Evolutionary conservation across 768 basidiomycete genomes (phyloP).

Genomic region (Russula sp.): DNA sequence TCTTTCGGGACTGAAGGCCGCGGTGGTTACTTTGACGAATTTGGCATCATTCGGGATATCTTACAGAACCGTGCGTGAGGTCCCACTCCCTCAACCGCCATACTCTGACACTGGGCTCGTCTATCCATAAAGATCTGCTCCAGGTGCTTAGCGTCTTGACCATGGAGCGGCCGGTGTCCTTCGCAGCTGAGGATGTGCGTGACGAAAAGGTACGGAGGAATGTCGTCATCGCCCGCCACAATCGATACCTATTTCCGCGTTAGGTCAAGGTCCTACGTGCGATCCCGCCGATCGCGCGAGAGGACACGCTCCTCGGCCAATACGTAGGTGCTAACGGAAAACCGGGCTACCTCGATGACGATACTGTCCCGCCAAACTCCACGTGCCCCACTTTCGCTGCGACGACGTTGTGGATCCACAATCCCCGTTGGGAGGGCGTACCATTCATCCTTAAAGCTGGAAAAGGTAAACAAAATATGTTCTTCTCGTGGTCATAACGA

Average conservation of each 20-base stretch:
- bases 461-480: constrained; percentile 51
- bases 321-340: constrained; percentile 85
- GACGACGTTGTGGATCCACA: constrained; percentile 84
- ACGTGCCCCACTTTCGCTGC: constrained; percentile 94
- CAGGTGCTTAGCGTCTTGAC: constrained; percentile 93
- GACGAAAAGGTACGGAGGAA: constrained; percentile 78
- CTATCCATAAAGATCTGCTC: constrained; percentile 58
- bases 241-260: constrained; percentile 22
- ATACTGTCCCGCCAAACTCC: constrained; percentile 88
- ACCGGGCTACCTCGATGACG: constrained; percentile 98
- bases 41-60: constrained; percentile 97
- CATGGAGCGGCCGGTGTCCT: constrained; percentile 98
- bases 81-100: neutral
- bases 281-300: constrained; percentile 71
- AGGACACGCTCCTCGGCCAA: constrained; percentile 88
- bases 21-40: constrained; percentile 99
- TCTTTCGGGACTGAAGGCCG: constrained; percentile 99
- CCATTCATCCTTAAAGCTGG: constrained; percentile 98
- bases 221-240: neutral
- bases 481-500: neutral
- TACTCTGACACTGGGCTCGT: neutral
- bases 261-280: constrained; percentile 94
- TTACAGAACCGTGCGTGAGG: constrained; percentile 87
- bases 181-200: constrained; percentile 93
- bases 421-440: constrained; percentile 97